phyloP scores from a whole-genome alignment of 352 stramenopile genomes.

The Phytophthora lateralis region DNA sequence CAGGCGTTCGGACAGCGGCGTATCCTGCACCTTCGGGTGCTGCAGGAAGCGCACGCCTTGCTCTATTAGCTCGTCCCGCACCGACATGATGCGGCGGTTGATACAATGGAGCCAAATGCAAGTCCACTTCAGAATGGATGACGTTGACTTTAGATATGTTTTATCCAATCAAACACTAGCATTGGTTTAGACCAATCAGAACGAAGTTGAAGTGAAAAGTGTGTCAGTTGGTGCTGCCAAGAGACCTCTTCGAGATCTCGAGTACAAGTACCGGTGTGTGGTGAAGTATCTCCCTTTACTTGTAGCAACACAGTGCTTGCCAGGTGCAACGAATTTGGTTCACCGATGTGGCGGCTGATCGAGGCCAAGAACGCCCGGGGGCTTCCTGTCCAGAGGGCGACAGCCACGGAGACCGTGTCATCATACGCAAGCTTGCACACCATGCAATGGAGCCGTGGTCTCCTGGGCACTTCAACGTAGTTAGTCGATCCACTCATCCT shows the following conservation, averaged over 20 bases:
- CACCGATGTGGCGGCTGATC: no score
- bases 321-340: no score
- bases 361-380: no score
- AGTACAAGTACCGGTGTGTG: no score
- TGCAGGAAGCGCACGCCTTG: constrained; percentile 82
- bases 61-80: constrained; percentile 66
- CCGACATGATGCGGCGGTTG: constrained; percentile 24
- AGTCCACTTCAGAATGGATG: no score
- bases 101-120: background rate
- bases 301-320: background rate
- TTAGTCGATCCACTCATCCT: background rate
- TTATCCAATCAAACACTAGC: constrained; percentile 13
- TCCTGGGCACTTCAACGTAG: no score
- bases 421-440: no score
- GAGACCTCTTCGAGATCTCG: no score
- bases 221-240: background rate
- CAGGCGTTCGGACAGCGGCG: constrained; percentile 71
- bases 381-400: no score
- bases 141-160: background rate
- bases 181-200: constrained; percentile 2
- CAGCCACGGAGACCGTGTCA: background rate
- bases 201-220: no score
- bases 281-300: background rate
- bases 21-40: constrained; percentile 78
- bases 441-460: no score